Percentiles rank a stretch among this genome's conserved stretches.
Evolutionary conservation across 73 alveolate species (phyloP).

Genomic region (Breviolum minutum): DNA sequence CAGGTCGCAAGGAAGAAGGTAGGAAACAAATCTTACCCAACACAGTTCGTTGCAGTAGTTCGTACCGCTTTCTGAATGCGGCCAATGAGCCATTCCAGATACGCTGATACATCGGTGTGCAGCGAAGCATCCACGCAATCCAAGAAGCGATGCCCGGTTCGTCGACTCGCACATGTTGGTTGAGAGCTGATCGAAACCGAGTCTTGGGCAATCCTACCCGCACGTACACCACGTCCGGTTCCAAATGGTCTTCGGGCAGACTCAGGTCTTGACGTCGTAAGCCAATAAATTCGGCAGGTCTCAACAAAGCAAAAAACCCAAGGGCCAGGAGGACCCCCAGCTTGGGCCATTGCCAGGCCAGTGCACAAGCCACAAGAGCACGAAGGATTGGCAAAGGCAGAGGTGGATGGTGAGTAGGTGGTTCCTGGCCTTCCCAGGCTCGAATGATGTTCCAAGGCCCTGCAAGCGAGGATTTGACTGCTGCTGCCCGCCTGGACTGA

Average conservation of each 20-base stretch:
- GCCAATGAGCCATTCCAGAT: slow-evolving; percentile 45
- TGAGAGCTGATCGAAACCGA: slow-evolving; percentile 4
- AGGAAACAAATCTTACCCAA: neutral
- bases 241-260: slow-evolving; percentile 25
- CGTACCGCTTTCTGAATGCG: slow-evolving; percentile 8
- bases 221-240: slow-evolving; percentile 5
- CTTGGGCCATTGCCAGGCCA: slow-evolving; percentile 28
- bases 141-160: neutral
- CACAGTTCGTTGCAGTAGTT: neutral
- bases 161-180: slow-evolving; percentile 45
- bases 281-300: slow-evolving; percentile 21
- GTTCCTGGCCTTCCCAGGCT: slow-evolving; percentile 33
- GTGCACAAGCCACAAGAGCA: slow-evolving; percentile 52
- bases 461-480: slow-evolving; percentile 29
- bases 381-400: slow-evolving; percentile 2
- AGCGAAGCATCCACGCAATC: neutral
- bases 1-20: slow-evolving; percentile 33
- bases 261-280: slow-evolving; percentile 36
- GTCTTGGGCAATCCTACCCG: slow-evolving; percentile 33
- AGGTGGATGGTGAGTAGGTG: slow-evolving; percentile 14
- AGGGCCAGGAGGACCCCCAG: slow-evolving; percentile 64
- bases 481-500: neutral
- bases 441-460: slow-evolving; percentile 52
- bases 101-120: slow-evolving; percentile 21
- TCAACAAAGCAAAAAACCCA: slow-evolving; percentile 55